Evolutionary conservation across 495 filamentous ascomycete genomes (phyloP).

Genomic region (Aspergillus avenaceus): DNA sequence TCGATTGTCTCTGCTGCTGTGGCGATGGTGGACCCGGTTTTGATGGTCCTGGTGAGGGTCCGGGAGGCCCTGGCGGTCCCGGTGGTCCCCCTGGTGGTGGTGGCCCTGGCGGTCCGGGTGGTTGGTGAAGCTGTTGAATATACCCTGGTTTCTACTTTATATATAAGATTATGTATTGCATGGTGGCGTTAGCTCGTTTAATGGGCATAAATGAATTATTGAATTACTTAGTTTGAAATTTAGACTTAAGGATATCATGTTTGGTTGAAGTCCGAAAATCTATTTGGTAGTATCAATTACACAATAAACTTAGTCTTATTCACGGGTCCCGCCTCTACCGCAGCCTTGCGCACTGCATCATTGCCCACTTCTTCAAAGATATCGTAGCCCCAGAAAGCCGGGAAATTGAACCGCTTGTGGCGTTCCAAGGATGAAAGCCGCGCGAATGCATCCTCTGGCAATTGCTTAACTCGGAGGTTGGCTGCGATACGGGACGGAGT

Average conservation of each 20-base stretch:
- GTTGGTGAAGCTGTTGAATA: too few relatives aligned
- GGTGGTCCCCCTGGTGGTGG: background rate
- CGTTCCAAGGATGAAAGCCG: constrained; percentile 25
- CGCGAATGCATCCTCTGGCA: constrained; percentile 33
- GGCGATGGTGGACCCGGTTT: background rate
- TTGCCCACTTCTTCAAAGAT: constrained; percentile 31
- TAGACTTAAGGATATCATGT: too few relatives aligned
- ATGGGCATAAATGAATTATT: too few relatives aligned
- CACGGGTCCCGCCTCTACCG: constrained; percentile 11
- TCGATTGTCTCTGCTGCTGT: background rate
- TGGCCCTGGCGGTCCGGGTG: background rate
- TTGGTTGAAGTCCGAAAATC: too few relatives aligned
- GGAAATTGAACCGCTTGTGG: constrained; percentile 39
- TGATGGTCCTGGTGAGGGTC: background rate
- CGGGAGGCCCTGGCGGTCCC: background rate
- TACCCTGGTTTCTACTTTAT: too few relatives aligned
- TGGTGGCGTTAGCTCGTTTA: too few relatives aligned
- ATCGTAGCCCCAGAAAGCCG: constrained; percentile 33
- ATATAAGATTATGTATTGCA: too few relatives aligned
- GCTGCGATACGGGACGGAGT: constrained; percentile 41
- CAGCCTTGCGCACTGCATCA: constrained; percentile 19
- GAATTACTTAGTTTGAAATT: too few relatives aligned
- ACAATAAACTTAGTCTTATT: constrained; percentile 27
- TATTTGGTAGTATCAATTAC: too few relatives aligned
- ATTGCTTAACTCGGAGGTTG: constrained; percentile 25